Evolutionary conservation across 345 rosid genomes (phyloP).

Genomic region (Bruguiera parviflora): DNA sequence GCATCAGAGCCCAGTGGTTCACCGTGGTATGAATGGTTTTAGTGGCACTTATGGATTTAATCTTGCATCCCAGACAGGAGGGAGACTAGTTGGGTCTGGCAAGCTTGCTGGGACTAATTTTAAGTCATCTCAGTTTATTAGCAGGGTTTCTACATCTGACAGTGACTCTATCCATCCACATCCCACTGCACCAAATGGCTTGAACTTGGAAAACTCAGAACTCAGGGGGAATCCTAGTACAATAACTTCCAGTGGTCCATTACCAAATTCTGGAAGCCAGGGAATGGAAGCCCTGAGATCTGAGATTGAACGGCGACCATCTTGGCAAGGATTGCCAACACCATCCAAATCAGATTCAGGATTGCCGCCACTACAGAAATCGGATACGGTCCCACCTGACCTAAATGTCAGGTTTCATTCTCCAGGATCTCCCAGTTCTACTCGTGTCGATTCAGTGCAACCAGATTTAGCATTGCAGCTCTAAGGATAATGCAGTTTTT

Average conservation of each 20-base stretch:
- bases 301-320: slow-evolving; percentile 3
- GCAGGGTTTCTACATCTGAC: slow-evolving; percentile 22
- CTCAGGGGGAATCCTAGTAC: slow-evolving; percentile 16
- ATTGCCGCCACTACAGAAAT: slow-evolving; percentile 14
- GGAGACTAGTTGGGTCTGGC: slow-evolving; percentile 26
- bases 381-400: slow-evolving; percentile 42
- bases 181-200: slow-evolving; percentile 1
- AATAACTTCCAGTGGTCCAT: slow-evolving; percentile 7
- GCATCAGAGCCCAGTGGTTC: slow-evolving; percentile 19
- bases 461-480: slow-evolving; percentile 66
- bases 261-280: slow-evolving; percentile 17
- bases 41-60: slow-evolving; percentile 35
- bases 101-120: slow-evolving; percentile 30
- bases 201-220: slow-evolving; percentile 24
- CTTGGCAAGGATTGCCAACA: slow-evolving; percentile 21
- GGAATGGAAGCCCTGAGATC: neutral
- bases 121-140: slow-evolving; percentile 28
- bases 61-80: slow-evolving; percentile 37
- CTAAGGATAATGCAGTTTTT: slow-evolving; percentile 22
- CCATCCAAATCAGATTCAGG: slow-evolving; percentile 5
- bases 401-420: slow-evolving; percentile 44
- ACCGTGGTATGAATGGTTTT: slow-evolving; percentile 41
- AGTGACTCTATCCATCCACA: slow-evolving; percentile 20
- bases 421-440: slow-evolving; percentile 44
- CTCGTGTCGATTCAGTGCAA: slow-evolving; percentile 35